Evolutionary conservation across 306 rosid species (phyloP).

Genomic region (Clitoria ternatea): DNA sequence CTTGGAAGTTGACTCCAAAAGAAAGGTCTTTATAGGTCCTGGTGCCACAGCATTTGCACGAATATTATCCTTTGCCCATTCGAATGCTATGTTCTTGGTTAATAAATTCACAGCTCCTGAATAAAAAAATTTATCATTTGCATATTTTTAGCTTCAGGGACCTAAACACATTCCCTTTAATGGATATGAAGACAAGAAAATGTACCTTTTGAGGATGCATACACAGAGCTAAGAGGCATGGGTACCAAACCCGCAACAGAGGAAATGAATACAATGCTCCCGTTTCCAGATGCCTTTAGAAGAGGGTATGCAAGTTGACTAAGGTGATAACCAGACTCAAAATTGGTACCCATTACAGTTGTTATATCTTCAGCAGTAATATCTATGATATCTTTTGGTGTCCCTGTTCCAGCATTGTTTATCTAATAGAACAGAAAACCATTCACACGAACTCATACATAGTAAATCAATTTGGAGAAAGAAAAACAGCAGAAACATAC

Average conservation of each 20-base stretch:
- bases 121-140: too few species aligned
- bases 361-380: constrained; percentile 32
- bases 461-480: neutral
- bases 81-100: constrained; percentile 56
- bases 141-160: too few species aligned
- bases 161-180: too few species aligned
- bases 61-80: constrained; percentile 70
- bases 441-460: neutral
- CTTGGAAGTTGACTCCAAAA: neutral
- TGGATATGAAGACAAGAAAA: neutral
- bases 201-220: constrained; percentile 31
- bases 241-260: constrained; percentile 25
- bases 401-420: constrained; percentile 32
- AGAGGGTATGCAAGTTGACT: constrained; percentile 51
- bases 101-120: constrained; percentile 52
- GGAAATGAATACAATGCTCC: constrained; percentile 36
- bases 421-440: constrained; percentile 15
- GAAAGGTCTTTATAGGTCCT: constrained; percentile 26
- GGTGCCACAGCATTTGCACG: constrained; percentile 60
- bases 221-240: neutral
- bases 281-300: constrained; percentile 38
- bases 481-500: too few species aligned
- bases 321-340: constrained; percentile 35
- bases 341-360: constrained; percentile 30
- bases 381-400: constrained; percentile 2